Conservation (phyloP, 305 asterid genomes). For the Solanum hybrid region DNA sequence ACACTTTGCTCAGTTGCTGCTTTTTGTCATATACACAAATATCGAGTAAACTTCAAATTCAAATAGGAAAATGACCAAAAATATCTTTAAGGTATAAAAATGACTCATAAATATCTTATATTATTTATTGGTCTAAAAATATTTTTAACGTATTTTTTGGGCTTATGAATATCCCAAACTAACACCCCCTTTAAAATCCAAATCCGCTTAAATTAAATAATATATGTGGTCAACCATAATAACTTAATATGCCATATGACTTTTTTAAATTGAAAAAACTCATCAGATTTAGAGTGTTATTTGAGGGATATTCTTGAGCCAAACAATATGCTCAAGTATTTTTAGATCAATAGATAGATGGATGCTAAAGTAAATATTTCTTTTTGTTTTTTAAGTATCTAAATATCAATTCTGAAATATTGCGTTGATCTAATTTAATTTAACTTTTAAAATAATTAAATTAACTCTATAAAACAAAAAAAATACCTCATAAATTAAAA, state of each 20-base stretch:
- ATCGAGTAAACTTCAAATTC: background rate
- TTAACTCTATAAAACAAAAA: background rate
- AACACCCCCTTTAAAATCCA: background rate
- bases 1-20: background rate
- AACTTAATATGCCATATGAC: background rate
- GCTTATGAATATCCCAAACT: background rate
- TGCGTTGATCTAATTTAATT: background rate
- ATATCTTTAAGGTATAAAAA: background rate
- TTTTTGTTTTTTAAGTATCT: background rate
- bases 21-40: background rate
- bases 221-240: background rate
- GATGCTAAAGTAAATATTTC: background rate
- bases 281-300: background rate
- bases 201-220: background rate
- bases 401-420: background rate
- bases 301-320: background rate
- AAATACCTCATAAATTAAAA: background rate
- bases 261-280: background rate
- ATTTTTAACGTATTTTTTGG: background rate
- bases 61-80: background rate
- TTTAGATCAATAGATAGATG: background rate
- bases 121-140: background rate
- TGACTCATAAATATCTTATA: background rate
- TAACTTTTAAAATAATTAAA: background rate
- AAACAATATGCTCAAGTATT: background rate